Evolutionary conservation across 208 protist species (phyloP).

Genomic region (Acanthamoeba triangularis): DNA sequence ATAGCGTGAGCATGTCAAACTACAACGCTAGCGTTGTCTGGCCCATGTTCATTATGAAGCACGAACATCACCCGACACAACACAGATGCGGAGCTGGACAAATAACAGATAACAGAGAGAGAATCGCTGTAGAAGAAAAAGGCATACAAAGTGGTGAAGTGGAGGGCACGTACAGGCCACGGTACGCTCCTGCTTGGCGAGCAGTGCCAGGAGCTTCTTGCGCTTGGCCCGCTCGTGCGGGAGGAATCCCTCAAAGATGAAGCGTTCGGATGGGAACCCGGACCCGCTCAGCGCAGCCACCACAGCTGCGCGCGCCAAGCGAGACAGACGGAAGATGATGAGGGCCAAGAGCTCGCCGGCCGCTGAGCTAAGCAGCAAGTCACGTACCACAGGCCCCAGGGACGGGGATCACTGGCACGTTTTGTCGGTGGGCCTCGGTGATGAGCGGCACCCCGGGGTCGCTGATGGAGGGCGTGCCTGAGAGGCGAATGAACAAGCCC

Average conservation of each 20-base stretch:
- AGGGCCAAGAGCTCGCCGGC: neutral
- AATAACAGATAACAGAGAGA: neutral
- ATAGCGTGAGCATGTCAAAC: neutral
- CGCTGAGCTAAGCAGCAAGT: neutral
- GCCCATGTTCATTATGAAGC: neutral
- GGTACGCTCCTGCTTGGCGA: constrained; percentile 7
- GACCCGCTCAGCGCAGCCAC: constrained; percentile 58
- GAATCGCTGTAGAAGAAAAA: neutral
- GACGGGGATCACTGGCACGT: constrained; percentile 42
- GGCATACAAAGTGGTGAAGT: neutral
- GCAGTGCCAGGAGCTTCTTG: neutral
- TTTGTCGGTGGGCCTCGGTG: constrained; percentile 28
- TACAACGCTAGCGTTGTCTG: neutral
- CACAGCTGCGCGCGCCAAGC: constrained; percentile 30
- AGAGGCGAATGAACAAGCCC: too few species aligned
- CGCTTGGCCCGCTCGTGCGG: neutral
- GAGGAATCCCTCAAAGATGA: constrained; percentile 69
- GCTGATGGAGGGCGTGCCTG: constrained; percentile 60
- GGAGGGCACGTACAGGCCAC: constrained; percentile 18
- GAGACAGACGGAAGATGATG: neutral
- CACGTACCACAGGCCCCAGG: constrained; percentile 51
- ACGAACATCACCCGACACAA: neutral
- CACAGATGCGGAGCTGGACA: neutral
- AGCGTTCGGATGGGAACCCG: constrained; percentile 37
- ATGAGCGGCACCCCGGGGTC: constrained; percentile 47